Percentiles rank a stretch among this genome's conserved stretches.
Evolutionary conservation across 768 basidiomycete genomes (phyloP).

Genomic region (Lentinus tigrinus): DNA sequence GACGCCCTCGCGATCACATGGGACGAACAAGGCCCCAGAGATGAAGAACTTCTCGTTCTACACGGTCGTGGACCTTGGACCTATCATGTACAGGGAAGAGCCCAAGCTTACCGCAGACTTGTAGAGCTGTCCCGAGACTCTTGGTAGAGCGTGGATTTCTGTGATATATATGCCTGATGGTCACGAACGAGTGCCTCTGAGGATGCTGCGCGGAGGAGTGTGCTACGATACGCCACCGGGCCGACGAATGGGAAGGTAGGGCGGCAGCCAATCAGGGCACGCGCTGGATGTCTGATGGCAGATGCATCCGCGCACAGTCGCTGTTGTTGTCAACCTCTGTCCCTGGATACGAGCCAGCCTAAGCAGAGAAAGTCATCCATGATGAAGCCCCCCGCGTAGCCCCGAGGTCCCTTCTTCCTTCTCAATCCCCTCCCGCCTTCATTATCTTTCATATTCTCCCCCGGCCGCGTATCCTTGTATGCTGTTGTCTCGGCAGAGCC

Average conservation of each 20-base stretch:
- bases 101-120: slow-evolving; percentile 12
- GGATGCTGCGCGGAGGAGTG: no score
- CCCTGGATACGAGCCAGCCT: background rate
- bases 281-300: background rate
- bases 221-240: background rate
- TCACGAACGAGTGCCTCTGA: no score
- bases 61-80: slow-evolving; percentile 77
- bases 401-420: background rate
- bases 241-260: background rate
- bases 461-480: slow-evolving; percentile 6
- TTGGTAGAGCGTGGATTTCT: no score
- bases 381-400: background rate
- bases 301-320: no score
- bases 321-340: background rate
- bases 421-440: background rate
- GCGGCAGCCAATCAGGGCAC: background rate
- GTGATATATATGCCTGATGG: no score
- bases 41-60: slow-evolving; percentile 91
- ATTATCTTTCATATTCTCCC: background rate
- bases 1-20: slow-evolving; percentile 34
- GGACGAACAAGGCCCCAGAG: slow-evolving; percentile 54
- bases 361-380: background rate
- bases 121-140: background rate
- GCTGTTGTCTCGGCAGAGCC: slow-evolving; percentile 21
- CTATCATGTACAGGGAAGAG: slow-evolving; percentile 63